Conservation (phyloP, 495 filamentous ascomycete species). For the Penicillium bialowiezense region DNA sequence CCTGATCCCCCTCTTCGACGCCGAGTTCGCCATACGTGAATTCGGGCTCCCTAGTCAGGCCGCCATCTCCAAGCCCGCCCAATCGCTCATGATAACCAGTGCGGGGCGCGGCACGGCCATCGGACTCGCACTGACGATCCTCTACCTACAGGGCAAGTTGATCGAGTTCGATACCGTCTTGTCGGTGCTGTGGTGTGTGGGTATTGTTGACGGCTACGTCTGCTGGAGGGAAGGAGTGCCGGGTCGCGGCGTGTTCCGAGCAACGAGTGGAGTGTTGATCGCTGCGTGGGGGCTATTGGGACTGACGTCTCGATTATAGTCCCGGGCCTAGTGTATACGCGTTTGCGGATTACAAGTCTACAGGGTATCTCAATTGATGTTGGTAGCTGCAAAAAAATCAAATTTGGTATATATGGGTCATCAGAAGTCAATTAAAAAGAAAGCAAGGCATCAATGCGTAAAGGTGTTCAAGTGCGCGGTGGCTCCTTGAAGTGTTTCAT, state of each 20-base stretch:
- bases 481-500: slow-evolving; percentile 6
- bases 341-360: too few relatives aligned
- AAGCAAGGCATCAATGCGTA: not conserved
- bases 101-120: slow-evolving; percentile 28
- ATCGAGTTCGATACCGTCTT: slow-evolving; percentile 28
- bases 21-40: slow-evolving; percentile 26
- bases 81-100: slow-evolving; percentile 24
- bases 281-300: slow-evolving; percentile 22
- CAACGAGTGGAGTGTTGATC: slow-evolving; percentile 25
- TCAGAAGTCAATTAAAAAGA: not conserved
- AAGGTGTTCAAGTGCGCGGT: not conserved
- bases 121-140: slow-evolving; percentile 24
- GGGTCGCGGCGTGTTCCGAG: slow-evolving; percentile 27
- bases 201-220: slow-evolving; percentile 26
- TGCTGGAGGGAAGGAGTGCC: slow-evolving; percentile 29
- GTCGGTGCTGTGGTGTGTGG: slow-evolving; percentile 28
- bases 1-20: slow-evolving; percentile 24
- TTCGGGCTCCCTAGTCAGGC: slow-evolving; percentile 30
- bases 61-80: slow-evolving; percentile 20
- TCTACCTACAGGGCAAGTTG: slow-evolving; percentile 20
- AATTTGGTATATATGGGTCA: not conserved
- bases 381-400: not conserved
- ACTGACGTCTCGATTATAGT: slow-evolving; percentile 14
- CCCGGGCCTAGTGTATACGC: too few relatives aligned
- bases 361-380: too few relatives aligned